Percentiles rank a stretch among this genome's conserved stretches.
phyloP scores from a whole-genome alignment of 1,139 yeast genomes.

The Suhomyces panamericanus region DNA sequence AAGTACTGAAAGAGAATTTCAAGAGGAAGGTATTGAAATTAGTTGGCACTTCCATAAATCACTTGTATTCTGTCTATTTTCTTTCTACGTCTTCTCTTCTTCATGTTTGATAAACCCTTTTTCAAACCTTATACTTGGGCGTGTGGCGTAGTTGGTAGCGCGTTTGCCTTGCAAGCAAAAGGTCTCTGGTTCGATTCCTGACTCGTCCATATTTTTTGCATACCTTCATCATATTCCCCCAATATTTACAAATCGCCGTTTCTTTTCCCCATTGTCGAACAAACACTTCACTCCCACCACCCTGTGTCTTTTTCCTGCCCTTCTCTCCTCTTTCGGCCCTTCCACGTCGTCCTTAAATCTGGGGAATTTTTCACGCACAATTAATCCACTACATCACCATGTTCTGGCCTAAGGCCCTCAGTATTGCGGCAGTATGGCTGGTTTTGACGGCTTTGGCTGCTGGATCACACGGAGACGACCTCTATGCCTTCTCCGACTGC shows the following conservation, averaged over 20 bases:
- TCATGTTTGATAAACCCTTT: too few species aligned
- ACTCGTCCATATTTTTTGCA: slow-evolving; percentile 48
- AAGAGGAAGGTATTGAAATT: too few species aligned
- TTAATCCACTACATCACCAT: not conserved
- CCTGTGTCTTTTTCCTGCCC: not conserved
- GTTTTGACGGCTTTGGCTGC: not conserved
- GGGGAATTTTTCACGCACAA: slow-evolving; percentile 6
- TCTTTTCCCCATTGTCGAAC: not conserved
- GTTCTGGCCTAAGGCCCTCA: slow-evolving; percentile 4
- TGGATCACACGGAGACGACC: slow-evolving; percentile 81
- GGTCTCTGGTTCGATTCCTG: slow-evolving; percentile 70
- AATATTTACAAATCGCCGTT: too few species aligned
- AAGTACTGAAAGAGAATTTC: too few species aligned
- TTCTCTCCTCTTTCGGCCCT: not conserved
- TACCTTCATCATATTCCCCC: too few species aligned
- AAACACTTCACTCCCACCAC: too few species aligned
- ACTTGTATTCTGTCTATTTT: too few species aligned
- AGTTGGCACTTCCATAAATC: too few species aligned
- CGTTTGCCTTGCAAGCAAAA: slow-evolving; percentile 67
- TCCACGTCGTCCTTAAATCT: not conserved
- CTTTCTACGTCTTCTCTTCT: too few species aligned
- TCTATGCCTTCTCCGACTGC: slow-evolving; percentile 70
- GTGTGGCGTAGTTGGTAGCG: slow-evolving; percentile 64
- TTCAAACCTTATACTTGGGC: too few species aligned
- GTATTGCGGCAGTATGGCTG: slow-evolving; percentile 1